A percentile compares a stretch with the other conserved stretches of the same genome.
These are phyloP conservation scores for Phytophthora parvispora DNA, from an alignment of 352 stramenopile species.

Conservation along the genomic window DNA sequence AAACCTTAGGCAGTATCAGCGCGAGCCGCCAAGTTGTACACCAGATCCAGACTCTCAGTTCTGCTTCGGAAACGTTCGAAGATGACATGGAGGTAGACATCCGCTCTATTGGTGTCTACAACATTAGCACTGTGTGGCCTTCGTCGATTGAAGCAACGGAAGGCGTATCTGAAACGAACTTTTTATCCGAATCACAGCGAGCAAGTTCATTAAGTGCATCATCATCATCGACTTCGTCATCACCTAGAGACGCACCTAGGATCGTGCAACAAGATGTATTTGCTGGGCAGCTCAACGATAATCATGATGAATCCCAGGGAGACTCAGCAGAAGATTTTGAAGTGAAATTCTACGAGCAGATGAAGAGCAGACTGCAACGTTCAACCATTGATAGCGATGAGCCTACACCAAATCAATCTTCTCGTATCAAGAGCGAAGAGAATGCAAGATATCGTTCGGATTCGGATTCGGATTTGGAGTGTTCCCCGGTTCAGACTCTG, in stretches of 20 bases:
- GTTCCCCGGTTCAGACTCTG: not conserved
- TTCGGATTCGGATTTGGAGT: not conserved
- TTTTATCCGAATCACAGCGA: not conserved
- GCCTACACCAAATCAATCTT: not conserved
- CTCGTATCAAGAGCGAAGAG: not conserved
- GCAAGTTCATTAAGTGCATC: slow-evolving; percentile 15
- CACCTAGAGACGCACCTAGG: slow-evolving; percentile 1
- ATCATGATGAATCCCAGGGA: not conserved
- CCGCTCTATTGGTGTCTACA: slow-evolving; percentile 64
- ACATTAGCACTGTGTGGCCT: slow-evolving; percentile 56
- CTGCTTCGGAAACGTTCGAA: not conserved
- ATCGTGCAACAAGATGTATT: not conserved
- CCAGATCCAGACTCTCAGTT: slow-evolving; percentile 1
- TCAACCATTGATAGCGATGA: not conserved
- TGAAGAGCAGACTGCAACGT: slow-evolving; percentile 19
- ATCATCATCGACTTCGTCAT: slow-evolving; percentile 6
- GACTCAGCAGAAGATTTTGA: slow-evolving; percentile 18
- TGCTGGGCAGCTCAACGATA: slow-evolving; percentile 1
- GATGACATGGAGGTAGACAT: slow-evolving; percentile 45
- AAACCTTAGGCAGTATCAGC: not conserved
- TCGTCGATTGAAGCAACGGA: not conserved
- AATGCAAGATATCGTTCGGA: slow-evolving; percentile 4
- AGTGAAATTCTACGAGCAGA: slow-evolving; percentile 22
- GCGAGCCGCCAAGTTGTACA: slow-evolving; percentile 5
- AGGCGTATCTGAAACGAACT: not conserved